Evolutionary conservation across 345 rosid species (phyloP).

Genomic region (Salix exigua): DNA sequence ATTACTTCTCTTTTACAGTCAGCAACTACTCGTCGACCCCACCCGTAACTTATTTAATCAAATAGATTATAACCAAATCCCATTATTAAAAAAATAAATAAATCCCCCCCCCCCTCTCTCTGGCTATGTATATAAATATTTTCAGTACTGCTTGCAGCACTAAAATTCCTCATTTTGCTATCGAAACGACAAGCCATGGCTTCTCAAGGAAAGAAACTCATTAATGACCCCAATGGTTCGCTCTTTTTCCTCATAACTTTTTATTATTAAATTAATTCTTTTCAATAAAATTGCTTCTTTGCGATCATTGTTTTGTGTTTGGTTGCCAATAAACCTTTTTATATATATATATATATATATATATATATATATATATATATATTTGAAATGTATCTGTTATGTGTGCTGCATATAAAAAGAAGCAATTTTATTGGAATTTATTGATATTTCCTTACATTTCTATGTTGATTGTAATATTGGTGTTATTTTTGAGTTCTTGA

Average conservation of each 20-base stretch:
- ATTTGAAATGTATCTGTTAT: neutral
- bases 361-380: no score
- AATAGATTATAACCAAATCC: neutral
- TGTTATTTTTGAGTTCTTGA: neutral
- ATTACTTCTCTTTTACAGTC: neutral
- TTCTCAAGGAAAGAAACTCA: conserved; percentile 77
- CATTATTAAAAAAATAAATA: neutral
- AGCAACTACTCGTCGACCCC: neutral
- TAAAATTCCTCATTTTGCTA: neutral
- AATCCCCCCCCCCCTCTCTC: neutral
- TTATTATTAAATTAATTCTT: neutral
- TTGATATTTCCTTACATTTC: neutral
- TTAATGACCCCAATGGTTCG: conserved; percentile 79
- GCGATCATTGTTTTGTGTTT: conserved; percentile 4
- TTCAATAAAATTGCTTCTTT: neutral
- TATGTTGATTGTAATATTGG: neutral
- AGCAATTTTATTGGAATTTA: neutral
- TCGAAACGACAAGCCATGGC: conserved; percentile 45
- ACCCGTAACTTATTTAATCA: neutral
- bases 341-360: neutral
- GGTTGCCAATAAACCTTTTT: neutral
- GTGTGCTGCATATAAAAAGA: neutral
- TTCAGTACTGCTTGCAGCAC: neutral
- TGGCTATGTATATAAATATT: neutral
- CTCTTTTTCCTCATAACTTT: conserved; percentile 16